A percentile compares a stretch with the other conserved stretches of the same genome.
These are phyloP conservation scores for Nitzschia sp. DNA, from an alignment of 108 stramenopile genomes.

Conservation along the genomic window DNA sequence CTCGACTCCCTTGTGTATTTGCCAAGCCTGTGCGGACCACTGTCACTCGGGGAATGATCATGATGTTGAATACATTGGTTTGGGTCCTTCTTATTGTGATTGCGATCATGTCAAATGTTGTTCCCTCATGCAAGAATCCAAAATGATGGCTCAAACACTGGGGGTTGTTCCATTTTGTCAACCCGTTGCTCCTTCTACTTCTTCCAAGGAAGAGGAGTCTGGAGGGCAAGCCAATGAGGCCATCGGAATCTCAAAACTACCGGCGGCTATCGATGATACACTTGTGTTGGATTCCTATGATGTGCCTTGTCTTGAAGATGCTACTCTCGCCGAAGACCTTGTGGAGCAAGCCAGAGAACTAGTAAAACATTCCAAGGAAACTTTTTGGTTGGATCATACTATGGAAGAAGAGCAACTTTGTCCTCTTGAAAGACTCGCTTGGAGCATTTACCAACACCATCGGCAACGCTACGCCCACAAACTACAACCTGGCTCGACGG, in stretches of 20 bases:
- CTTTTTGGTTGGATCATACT: conserved; percentile 64
- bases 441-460: conserved; percentile 57
- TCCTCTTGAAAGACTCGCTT: conserved; percentile 63
- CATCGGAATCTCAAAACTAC: neutral
- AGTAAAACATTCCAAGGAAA: conserved; percentile 57
- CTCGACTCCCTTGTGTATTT: conserved; percentile 53
- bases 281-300: conserved; percentile 20
- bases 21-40: conserved; percentile 66
- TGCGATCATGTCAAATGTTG: conserved; percentile 42
- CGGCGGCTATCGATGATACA: neutral
- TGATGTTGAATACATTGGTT: conserved; percentile 59
- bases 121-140: conserved; percentile 29
- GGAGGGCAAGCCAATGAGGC: neutral
- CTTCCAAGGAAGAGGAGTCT: neutral
- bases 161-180: neutral
- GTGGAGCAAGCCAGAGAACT: conserved; percentile 55
- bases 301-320: conserved; percentile 21
- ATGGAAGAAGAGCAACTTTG: conserved; percentile 28
- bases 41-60: conserved; percentile 48
- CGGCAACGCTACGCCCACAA: conserved; percentile 34
- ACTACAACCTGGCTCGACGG: neutral
- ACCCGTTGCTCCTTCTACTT: neutral
- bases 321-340: conserved; percentile 24
- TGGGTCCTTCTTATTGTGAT: conserved; percentile 76
- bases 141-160: neutral